Evolutionary conservation across 192 early-diverging fungal genomes (phyloP).

Genomic region (Coemansia sp.): DNA sequence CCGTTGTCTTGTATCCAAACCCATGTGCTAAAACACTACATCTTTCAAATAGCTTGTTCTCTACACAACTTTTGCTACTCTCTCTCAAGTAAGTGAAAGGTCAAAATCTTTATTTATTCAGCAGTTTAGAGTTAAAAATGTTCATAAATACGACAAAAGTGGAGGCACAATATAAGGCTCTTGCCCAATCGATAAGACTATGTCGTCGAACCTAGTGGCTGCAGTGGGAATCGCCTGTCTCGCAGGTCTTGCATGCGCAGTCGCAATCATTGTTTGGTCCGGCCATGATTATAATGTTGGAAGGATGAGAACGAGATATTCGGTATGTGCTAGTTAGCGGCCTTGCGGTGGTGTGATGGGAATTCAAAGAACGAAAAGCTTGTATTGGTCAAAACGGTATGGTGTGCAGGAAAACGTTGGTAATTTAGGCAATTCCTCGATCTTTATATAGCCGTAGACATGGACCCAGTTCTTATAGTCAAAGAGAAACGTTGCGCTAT

Average conservation of each 20-base stretch:
- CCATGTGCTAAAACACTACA: too few relatives aligned
- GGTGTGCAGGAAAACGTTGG: background rate
- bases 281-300: background rate
- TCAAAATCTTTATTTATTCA: background rate
- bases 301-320: background rate
- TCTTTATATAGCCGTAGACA: background rate
- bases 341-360: background rate
- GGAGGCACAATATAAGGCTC: background rate
- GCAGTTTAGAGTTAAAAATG: background rate
- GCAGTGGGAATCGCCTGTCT: background rate
- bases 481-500: background rate
- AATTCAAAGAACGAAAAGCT: background rate
- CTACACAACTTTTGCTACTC: too few relatives aligned
- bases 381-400: background rate
- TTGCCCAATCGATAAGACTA: background rate
- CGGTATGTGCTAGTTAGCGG: background rate
- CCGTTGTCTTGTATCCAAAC: too few relatives aligned
- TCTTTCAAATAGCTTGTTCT: too few relatives aligned
- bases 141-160: background rate
- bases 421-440: background rate
- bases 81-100: background rate
- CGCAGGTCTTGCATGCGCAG: conserved; percentile 1
- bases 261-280: background rate
- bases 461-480: background rate
- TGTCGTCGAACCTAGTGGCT: background rate